Evolutionary conservation across 1,139 yeast species (phyloP).

Genomic region (Eremothecium gossypii): DNA sequence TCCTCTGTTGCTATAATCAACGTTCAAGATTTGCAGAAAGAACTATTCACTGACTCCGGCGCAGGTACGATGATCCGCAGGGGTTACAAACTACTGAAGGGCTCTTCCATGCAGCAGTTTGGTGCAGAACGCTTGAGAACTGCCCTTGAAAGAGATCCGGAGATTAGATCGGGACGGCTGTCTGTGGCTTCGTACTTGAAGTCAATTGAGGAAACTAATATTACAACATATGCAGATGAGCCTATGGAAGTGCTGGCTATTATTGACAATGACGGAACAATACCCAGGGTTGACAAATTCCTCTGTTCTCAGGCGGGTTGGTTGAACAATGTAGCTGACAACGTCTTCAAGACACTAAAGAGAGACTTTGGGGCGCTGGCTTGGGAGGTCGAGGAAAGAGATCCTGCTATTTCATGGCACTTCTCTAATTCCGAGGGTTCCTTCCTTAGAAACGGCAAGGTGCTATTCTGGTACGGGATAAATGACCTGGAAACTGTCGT

Average conservation of each 20-base stretch:
- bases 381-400: conserved; percentile 89
- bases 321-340: conserved; percentile 95
- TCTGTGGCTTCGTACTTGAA: conserved; percentile 80
- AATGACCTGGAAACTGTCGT: conserved; percentile 55
- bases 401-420: conserved; percentile 85
- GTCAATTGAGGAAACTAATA: conserved; percentile 50
- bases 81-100: conserved; percentile 79
- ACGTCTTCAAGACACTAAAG: conserved; percentile 73
- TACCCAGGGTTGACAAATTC: conserved; percentile 80
- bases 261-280: conserved; percentile 39
- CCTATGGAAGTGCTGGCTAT: conserved; percentile 91
- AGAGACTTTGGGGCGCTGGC: conserved; percentile 66
- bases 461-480: conserved; percentile 92
- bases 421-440: conserved; percentile 93
- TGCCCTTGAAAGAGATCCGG: conserved; percentile 71
- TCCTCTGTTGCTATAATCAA: conserved; percentile 96
- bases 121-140: conserved; percentile 61
- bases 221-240: conserved; percentile 89
- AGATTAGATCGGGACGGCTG: conserved; percentile 57
- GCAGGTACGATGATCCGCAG: conserved; percentile 98
- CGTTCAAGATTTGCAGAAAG: conserved; percentile 91
- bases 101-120: conserved; percentile 62
- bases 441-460: conserved; percentile 78
- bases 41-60: conserved; percentile 95
- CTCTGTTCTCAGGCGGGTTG: conserved; percentile 86